These are phyloP conservation scores for Vicia faba DNA, from an alignment of 306 rosid genomes.

Conservation along the genomic window DNA sequence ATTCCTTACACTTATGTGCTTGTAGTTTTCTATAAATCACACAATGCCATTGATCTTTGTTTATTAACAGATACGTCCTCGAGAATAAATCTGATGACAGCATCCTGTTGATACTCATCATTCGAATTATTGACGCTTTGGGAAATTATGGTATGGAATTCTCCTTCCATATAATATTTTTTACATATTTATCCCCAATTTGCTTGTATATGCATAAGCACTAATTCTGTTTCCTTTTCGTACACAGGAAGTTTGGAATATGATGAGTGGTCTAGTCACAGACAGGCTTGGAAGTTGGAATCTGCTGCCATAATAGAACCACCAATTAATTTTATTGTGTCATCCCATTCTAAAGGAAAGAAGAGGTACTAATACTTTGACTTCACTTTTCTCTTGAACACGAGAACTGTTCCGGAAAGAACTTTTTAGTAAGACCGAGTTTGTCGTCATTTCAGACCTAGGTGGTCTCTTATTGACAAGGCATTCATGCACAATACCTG, in stretches of 20 bases:
- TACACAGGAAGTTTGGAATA: slow-evolving; percentile 84
- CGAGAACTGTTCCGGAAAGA: slow-evolving; percentile 25
- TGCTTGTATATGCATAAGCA: slow-evolving; percentile 24
- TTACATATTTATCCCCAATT: slow-evolving; percentile 13
- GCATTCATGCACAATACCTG: slow-evolving; percentile 97
- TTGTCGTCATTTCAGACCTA: slow-evolving; percentile 62
- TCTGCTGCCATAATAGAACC: slow-evolving; percentile 96
- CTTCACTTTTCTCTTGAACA: slow-evolving; percentile 23
- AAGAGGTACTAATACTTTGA: slow-evolving; percentile 62
- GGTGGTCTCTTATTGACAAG: slow-evolving; percentile 99
- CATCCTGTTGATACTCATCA: slow-evolving; percentile 81
- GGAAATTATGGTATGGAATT: slow-evolving; percentile 82
- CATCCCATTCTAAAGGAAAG: slow-evolving; percentile 84
- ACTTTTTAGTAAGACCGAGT: slow-evolving; percentile 25
- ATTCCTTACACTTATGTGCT: slow-evolving; percentile 35
- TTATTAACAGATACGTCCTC: slow-evolving; percentile 66
- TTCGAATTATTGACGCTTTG: slow-evolving; percentile 94
- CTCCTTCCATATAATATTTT: slow-evolving; percentile 15
- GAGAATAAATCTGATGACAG: slow-evolving; percentile 95
- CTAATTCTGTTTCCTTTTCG: slow-evolving; percentile 30
- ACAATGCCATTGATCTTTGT: slow-evolving; percentile 34
- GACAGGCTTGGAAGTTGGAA: slow-evolving; percentile 99
- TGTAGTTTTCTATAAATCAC: slow-evolving; percentile 24
- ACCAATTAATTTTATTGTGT: slow-evolving; percentile 77
- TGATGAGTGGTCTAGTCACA: slow-evolving; percentile 96